phyloP scores from a whole-genome alignment of 2,329 filamentous ascomycete species.

The Volutella citrinella region DNA sequence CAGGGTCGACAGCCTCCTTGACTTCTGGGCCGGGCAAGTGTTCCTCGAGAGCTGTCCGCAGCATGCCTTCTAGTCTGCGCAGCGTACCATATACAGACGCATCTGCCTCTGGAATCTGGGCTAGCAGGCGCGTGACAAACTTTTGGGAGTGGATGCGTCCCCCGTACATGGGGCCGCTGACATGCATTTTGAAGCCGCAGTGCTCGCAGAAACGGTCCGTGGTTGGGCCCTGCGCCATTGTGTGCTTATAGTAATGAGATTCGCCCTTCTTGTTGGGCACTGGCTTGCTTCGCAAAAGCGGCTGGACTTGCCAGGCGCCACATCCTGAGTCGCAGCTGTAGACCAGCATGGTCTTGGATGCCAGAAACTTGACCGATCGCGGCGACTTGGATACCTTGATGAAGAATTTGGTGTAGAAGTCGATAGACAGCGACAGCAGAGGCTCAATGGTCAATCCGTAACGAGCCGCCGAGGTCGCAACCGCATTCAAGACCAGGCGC shows the following conservation, averaged over 20 bases:
- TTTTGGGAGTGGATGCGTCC: constrained; percentile 81
- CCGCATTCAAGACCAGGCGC: constrained; percentile 77
- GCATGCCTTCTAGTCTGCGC: constrained; percentile 83
- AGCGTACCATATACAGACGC: constrained; percentile 74
- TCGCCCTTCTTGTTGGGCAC: constrained; percentile 67
- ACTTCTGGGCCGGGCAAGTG: constrained; percentile 37
- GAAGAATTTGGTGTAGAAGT: constrained; percentile 92
- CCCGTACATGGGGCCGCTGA: constrained; percentile 93
- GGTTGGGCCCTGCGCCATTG: constrained; percentile 68
- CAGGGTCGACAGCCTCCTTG: constrained; percentile 33
- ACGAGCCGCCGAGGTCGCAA: constrained; percentile 75
- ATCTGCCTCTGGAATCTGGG: constrained; percentile 65
- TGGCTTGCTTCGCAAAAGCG: constrained; percentile 66
- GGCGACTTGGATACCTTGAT: constrained; percentile 78
- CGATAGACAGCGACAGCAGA: constrained; percentile 86
- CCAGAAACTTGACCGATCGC: constrained; percentile 83
- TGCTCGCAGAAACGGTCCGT: constrained; percentile 69
- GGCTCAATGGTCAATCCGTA: constrained; percentile 91
- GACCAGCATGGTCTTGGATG: constrained; percentile 87
- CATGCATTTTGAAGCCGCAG: constrained; percentile 81
- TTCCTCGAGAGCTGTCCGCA: constrained; percentile 85
- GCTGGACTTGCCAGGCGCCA: constrained; percentile 85
- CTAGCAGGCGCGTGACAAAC: constrained; percentile 78
- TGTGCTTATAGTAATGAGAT: constrained; percentile 73
- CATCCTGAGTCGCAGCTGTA: constrained; percentile 91